Evolutionary conservation across 257 asterid genomes (phyloP).

Genomic region (Scutellaria baicalensis): DNA sequence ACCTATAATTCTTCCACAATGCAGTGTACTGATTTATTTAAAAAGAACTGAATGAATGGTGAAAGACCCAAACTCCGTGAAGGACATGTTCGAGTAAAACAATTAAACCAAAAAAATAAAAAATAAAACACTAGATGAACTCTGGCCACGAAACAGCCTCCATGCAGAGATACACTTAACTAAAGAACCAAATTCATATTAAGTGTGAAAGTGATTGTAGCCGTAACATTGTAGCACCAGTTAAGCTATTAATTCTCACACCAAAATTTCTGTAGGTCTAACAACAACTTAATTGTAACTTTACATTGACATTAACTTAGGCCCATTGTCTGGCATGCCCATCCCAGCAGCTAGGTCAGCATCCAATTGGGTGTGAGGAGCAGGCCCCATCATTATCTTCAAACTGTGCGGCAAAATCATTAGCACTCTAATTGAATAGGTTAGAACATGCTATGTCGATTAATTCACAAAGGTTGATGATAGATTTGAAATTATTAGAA

Average conservation of each 20-base stretch:
- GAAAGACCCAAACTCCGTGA: not conserved
- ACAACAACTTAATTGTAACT: not conserved
- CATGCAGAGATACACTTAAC: not conserved
- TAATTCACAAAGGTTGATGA: not conserved
- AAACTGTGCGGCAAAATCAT: constrained; percentile 34
- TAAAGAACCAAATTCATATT: not conserved
- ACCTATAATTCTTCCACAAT: too few species aligned
- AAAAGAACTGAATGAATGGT: not conserved
- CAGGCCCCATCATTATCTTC: constrained; percentile 78
- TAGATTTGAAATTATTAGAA: too few species aligned
- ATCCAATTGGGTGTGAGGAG: constrained; percentile 84
- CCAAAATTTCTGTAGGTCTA: not conserved
- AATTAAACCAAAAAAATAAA: not conserved
- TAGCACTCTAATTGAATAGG: not conserved
- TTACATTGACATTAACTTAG: constrained; percentile 69
- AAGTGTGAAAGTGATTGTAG: not conserved
- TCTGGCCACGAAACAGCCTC: not conserved
- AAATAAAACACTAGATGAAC: too few species aligned
- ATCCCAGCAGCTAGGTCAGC: constrained; percentile 94
- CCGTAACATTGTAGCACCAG: not conserved
- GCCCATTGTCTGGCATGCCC: constrained; percentile 97
- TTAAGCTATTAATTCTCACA: not conserved
- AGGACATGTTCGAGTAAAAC: not conserved
- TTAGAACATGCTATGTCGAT: not conserved
- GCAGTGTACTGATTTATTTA: too few species aligned